Evolutionary conservation across 140 eudicot genomes (phyloP).

Genomic region (Flaveria floridana): DNA sequence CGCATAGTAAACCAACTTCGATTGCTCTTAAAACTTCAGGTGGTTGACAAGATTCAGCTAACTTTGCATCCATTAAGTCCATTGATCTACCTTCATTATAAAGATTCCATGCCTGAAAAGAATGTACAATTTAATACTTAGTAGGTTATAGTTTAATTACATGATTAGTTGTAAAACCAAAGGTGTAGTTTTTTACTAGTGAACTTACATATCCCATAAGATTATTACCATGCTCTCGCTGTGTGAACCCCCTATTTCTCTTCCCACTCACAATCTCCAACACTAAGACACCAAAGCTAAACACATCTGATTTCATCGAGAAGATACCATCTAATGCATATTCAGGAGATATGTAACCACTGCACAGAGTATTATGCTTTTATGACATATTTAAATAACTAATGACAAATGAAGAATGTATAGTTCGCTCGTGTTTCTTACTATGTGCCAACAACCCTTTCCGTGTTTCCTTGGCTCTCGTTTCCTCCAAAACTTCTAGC

Average conservation of each 20-base stretch:
- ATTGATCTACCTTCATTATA: constrained; percentile 8
- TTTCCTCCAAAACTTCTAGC: constrained; percentile 42
- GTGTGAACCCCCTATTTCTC: constrained; percentile 6
- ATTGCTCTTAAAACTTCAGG: constrained; percentile 22
- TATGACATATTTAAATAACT: not conserved
- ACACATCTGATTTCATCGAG: constrained; percentile 30
- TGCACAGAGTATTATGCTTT: not conserved
- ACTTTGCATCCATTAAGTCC: constrained; percentile 13
- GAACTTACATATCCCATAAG: not conserved
- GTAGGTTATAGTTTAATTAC: no score
- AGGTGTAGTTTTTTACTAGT: not conserved
- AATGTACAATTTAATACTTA: not conserved
- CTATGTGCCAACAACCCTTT: constrained; percentile 41
- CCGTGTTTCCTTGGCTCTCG: constrained; percentile 34
- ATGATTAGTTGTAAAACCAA: no score
- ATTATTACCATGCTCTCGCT: not conserved
- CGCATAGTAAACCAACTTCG: constrained; percentile 21
- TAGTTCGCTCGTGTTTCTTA: constrained; percentile 13
- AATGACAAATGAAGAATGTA: not conserved
- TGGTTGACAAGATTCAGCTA: not conserved
- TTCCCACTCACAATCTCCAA: constrained; percentile 20
- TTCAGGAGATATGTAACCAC: constrained; percentile 34
- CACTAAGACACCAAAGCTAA: constrained; percentile 34
- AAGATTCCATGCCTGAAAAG: constrained; percentile 8
- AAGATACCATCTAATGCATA: constrained; percentile 28